phyloP scores from a whole-genome alignment of 2,329 filamentous ascomycete genomes.

The Chrysosporium keratinophilum region DNA sequence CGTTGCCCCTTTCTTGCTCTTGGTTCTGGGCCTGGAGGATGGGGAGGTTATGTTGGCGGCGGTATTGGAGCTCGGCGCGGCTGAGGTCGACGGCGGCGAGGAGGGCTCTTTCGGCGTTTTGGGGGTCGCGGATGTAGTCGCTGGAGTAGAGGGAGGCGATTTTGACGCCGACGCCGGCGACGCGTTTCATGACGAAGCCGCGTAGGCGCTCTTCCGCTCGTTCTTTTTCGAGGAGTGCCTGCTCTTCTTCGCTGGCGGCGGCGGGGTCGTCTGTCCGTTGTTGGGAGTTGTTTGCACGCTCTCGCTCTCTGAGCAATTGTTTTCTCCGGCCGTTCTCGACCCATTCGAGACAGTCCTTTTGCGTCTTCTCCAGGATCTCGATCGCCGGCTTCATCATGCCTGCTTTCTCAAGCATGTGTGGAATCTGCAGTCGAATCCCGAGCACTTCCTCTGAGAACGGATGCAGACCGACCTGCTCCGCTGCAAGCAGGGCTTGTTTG shows the following conservation, averaged over 20 bases:
- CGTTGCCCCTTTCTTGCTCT: too few relatives aligned
- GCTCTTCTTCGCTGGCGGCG: slow-evolving; percentile 11
- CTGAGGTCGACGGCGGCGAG: slow-evolving; percentile 73
- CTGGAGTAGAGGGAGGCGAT: slow-evolving; percentile 73
- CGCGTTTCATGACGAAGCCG: slow-evolving; percentile 48
- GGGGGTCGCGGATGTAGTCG: slow-evolving; percentile 61
- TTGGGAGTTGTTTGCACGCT: slow-evolving; percentile 10
- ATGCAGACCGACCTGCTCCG: slow-evolving; percentile 65
- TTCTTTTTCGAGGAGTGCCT: slow-evolving; percentile 15
- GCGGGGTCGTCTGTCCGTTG: slow-evolving; percentile 3
- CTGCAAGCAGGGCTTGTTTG: slow-evolving; percentile 63
- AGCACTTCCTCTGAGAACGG: slow-evolving; percentile 85
- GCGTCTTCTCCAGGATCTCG: slow-evolving; percentile 66
- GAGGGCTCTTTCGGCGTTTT: slow-evolving; percentile 64
- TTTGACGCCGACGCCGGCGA: slow-evolving; percentile 68
- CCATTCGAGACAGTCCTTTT: slow-evolving; percentile 52
- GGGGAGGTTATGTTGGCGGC: slow-evolving; percentile 57
- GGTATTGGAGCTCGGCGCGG: slow-evolving; percentile 61
- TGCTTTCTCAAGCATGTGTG: slow-evolving; percentile 68
- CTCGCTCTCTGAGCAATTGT: slow-evolving; percentile 17
- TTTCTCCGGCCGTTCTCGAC: slow-evolving; percentile 23
- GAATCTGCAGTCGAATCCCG: slow-evolving; percentile 75
- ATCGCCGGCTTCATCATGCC: slow-evolving; percentile 60
- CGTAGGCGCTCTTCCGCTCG: slow-evolving; percentile 38
- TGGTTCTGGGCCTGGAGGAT: slow-evolving; percentile 39